These are phyloP conservation scores for Pythium oligandrum DNA, from an alignment of 352 stramenopile species.

Conservation along the genomic window DNA sequence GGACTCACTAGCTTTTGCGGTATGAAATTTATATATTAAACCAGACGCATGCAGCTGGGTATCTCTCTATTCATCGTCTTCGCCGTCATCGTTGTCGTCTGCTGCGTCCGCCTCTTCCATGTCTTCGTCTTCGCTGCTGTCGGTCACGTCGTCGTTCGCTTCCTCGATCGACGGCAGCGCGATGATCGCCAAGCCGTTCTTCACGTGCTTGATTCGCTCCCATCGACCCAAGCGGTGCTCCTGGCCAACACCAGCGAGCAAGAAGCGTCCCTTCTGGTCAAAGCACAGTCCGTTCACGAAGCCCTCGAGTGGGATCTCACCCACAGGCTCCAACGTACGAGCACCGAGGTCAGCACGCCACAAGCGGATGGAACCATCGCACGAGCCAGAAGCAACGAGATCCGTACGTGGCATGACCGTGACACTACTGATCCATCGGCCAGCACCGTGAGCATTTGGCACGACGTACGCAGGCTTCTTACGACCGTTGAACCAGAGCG, in stretches of 20 bases:
- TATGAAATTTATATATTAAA: slow-evolving; percentile 10
- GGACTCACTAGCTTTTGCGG: background rate
- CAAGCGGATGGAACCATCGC: slow-evolving; percentile 88
- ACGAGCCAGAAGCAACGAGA: slow-evolving; percentile 88
- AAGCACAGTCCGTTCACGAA: slow-evolving; percentile 76
- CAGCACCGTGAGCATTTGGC: slow-evolving; percentile 76
- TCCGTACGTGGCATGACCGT: slow-evolving; percentile 88
- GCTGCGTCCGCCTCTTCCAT: slow-evolving; percentile 31
- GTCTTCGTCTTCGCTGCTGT: slow-evolving; percentile 18
- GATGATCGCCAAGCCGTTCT: slow-evolving; percentile 90
- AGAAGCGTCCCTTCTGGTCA: slow-evolving; percentile 78
- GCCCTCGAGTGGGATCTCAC: slow-evolving; percentile 63
- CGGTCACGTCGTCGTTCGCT: slow-evolving; percentile 8
- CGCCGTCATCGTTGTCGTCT: slow-evolving; percentile 16
- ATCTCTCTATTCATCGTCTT: slow-evolving; percentile 25
- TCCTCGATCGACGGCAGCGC: slow-evolving; percentile 61
- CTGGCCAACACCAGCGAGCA: slow-evolving; percentile 88
- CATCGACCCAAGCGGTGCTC: slow-evolving; percentile 92
- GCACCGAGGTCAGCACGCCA: slow-evolving; percentile 85
- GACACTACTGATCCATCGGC: slow-evolving; percentile 88
- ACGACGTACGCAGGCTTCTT: slow-evolving; percentile 91
- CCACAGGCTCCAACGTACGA: slow-evolving; percentile 61
- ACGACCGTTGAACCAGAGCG: slow-evolving; percentile 90
- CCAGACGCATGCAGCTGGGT: slow-evolving; percentile 1
- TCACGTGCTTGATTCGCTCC: slow-evolving; percentile 81